Percentiles rank a stretch among this genome's conserved stretches.
These are phyloP conservation scores for Gonapodya sp. DNA, from an alignment of 192 early-diverging fungal species.

Conservation along the genomic window DNA sequence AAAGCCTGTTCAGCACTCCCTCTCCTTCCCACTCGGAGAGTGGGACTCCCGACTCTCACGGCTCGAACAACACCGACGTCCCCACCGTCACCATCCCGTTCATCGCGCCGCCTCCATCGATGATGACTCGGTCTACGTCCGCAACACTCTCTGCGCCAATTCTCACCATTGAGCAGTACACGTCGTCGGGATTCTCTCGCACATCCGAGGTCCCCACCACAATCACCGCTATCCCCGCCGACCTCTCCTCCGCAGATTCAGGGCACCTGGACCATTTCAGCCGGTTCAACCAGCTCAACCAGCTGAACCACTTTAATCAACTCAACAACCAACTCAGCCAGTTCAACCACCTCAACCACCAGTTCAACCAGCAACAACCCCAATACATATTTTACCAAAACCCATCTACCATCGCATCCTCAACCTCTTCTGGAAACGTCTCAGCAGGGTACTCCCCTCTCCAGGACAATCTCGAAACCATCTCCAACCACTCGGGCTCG, in stretches of 20 bases:
- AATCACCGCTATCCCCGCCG: not conserved
- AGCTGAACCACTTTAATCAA: too few relatives aligned
- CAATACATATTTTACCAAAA: not conserved
- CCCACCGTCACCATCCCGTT: not conserved
- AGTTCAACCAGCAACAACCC: too few relatives aligned
- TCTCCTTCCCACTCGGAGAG: not conserved
- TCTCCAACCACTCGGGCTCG: not conserved
- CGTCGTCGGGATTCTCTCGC: not conserved
- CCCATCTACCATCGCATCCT: not conserved
- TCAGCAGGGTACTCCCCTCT: not conserved
- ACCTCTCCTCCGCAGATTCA: too few relatives aligned
- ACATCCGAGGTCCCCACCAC: not conserved
- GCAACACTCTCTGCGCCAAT: not conserved
- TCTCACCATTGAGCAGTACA: not conserved
- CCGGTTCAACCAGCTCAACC: too few relatives aligned
- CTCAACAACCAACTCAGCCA: too few relatives aligned
- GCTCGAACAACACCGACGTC: not conserved
- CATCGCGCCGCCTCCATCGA: not conserved
- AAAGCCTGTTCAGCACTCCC: not conserved
- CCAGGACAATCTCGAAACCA: not conserved
- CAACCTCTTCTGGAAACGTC: not conserved
- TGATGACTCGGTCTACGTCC: not conserved
- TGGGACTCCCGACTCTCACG: not conserved
- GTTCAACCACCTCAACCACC: too few relatives aligned
- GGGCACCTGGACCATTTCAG: too few relatives aligned